Base-by-base conservation (phyloP, 2,329 filamentous ascomycete genomes). In the Emergomyces pasteurianus region DNA sequence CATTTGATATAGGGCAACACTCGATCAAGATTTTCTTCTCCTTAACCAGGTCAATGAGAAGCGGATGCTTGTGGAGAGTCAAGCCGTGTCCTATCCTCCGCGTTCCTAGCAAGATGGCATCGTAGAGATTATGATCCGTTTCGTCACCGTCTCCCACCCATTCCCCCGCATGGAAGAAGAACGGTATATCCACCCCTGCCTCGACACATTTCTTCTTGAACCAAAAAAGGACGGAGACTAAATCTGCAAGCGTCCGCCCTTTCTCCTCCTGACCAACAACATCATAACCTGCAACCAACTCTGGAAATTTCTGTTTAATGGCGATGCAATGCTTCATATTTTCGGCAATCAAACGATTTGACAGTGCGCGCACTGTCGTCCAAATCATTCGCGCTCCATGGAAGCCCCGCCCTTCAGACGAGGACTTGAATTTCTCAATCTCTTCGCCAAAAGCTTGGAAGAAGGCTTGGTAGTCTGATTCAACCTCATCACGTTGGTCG, bases 161-260 rank as follows among this genome's bases (percentile, higher is more conserved):
- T 75, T 96, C 92, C 65, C 92, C 92, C 0, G 92, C 92, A 72
- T 96, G 92, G 78, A 97, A 95, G 79, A 95, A 95, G 78, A 96
- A 96, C 0, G 92, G 92, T 8, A 99, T 85, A 56, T 91, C 84
- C 40, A 96, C 82, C 2, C 83, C 85, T 68, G 90, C 86, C 70
- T 89, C 81, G 0, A 83, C 83, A 72, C 91, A 96, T 67, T 87
- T 84, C 73, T 94, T 92, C 64, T 86, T 86, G 80, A 97, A 96
- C 90, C 90, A 96, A 74, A 96, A 92, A 0, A 97, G 78, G 69
- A 95, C 85, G 0, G 92, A 90, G 0, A 92, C 81, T 2, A 95
- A 77, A 65, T 94, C 88, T 36, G 82, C 80, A 26, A 96, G 82
- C 0, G 90, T 81, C 16, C 89, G 83, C 0, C 91, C 92, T 1